Evolutionary conservation across 2,329 filamentous ascomycete genomes (phyloP).

Genomic region (Scopulariopsis brevicaulis): DNA sequence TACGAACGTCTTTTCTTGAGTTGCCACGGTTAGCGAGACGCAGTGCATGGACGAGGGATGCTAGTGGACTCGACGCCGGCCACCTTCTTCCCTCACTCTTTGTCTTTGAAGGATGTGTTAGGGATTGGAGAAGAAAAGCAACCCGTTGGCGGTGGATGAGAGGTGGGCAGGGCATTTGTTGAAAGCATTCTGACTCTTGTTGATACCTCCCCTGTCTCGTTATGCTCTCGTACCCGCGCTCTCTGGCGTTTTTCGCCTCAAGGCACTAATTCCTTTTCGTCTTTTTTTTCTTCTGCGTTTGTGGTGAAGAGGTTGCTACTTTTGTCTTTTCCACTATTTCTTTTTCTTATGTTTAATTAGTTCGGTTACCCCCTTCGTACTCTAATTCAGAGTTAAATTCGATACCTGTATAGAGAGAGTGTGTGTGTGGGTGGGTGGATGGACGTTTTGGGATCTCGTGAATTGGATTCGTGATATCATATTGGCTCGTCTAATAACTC

Average conservation of each 20-base stretch:
- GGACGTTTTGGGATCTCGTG: background rate
- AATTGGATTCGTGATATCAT: background rate
- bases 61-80: background rate
- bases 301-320: background rate
- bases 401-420: constrained; percentile 21
- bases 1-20: background rate
- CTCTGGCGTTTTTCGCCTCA: constrained; percentile 24
- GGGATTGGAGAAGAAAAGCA: background rate
- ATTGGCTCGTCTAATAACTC: background rate
- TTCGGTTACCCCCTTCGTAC: constrained; percentile 10
- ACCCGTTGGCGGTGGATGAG: background rate
- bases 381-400: constrained; percentile 31
- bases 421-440: background rate
- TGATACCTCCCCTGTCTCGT: constrained; percentile 17
- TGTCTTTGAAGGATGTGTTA: background rate
- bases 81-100: background rate
- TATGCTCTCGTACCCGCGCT: constrained; percentile 18
- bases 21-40: constrained; percentile 4
- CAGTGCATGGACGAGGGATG: background rate
- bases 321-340: constrained; percentile 2
- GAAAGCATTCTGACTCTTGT: background rate
- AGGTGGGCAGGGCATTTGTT: background rate
- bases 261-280: constrained; percentile 16
- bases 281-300: constrained; percentile 9
- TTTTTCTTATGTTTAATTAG: constrained; percentile 17